These are phyloP conservation scores for Lasiosphaeria ovina DNA, from an alignment of 495 filamentous ascomycete species.

Conservation along the genomic window DNA sequence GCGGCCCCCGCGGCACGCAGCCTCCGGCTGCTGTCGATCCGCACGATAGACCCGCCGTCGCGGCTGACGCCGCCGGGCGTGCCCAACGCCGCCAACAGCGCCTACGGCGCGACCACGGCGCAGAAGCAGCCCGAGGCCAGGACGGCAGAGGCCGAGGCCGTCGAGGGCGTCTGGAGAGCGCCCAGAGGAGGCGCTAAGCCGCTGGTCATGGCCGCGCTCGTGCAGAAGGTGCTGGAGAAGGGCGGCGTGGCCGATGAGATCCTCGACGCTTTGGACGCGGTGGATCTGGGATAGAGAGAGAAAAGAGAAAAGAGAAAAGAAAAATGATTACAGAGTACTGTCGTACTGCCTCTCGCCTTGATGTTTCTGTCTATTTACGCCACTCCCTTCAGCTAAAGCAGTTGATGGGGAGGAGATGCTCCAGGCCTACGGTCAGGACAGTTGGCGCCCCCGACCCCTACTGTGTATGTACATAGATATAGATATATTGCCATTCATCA, in stretches of 20 bases:
- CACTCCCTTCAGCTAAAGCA: too few relatives aligned
- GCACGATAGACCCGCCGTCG: constrained; percentile 63
- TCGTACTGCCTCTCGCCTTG: background rate
- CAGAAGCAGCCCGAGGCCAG: constrained; percentile 42
- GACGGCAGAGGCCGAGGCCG: constrained; percentile 53
- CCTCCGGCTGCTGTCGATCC: constrained; percentile 60
- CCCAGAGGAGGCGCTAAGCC: constrained; percentile 73
- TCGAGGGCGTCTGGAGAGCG: constrained; percentile 75
- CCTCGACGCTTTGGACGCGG: constrained; percentile 68
- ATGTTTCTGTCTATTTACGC: too few relatives aligned
- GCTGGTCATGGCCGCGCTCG: constrained; percentile 61
- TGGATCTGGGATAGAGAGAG: constrained; percentile 43
- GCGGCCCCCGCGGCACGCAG: constrained; percentile 20
- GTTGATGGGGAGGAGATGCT: too few relatives aligned
- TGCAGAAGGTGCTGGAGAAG: constrained; percentile 60
- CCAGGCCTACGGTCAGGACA: background rate
- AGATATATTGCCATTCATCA: constrained; percentile 19
- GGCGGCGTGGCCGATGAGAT: constrained; percentile 86
- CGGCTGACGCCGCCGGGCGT: constrained; percentile 60
- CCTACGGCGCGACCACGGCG: constrained; percentile 47
- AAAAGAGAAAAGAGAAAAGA: background rate
- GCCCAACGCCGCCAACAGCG: constrained; percentile 65
- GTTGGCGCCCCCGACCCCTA: background rate
- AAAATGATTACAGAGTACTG: background rate
- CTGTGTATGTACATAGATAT: constrained; percentile 3